Percentiles rank a stretch among this genome's conserved stretches.
Conservation (phyloP, 2,329 filamentous ascomycete species). For the Proliferodiscus dingleyae region DNA sequence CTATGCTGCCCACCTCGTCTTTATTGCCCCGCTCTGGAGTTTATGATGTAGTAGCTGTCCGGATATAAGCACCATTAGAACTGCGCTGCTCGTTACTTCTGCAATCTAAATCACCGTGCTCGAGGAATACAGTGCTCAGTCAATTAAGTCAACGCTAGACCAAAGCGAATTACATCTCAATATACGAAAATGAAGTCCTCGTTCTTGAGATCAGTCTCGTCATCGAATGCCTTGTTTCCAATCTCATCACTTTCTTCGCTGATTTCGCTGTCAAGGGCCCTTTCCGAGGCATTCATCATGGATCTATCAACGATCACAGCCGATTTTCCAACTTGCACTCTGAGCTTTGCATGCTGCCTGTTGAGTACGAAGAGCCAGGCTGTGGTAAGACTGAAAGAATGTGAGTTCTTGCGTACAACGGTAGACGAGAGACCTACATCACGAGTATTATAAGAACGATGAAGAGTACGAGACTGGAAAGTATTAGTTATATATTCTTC, state of each 20-base stretch:
- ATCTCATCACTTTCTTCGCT: conserved; percentile 21
- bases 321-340: conserved; percentile 55
- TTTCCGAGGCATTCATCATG: conserved; percentile 46
- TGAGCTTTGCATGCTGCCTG: conserved; percentile 45
- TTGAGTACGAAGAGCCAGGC: conserved; percentile 51
- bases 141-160: no score
- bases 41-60: no score
- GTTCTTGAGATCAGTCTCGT: conserved; percentile 56
- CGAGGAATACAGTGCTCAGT: no score
- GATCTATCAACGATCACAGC: conserved; percentile 54
- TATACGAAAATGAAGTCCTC: conserved; percentile 59
- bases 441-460: conserved; percentile 52
- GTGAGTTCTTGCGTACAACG: background rate
- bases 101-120: no score
- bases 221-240: conserved; percentile 50
- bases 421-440: conserved; percentile 28
- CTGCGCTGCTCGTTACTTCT: no score
- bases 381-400: conserved; percentile 29
- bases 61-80: no score
- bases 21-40: no score
- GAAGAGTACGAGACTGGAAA: conserved; percentile 49
- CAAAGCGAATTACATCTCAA: background rate
- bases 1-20: no score
- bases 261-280: conserved; percentile 33
- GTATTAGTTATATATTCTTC: conserved; percentile 35